phyloP scores from a whole-genome alignment of 352 stramenopile genomes.

The Phytopythium kandeliae region DNA sequence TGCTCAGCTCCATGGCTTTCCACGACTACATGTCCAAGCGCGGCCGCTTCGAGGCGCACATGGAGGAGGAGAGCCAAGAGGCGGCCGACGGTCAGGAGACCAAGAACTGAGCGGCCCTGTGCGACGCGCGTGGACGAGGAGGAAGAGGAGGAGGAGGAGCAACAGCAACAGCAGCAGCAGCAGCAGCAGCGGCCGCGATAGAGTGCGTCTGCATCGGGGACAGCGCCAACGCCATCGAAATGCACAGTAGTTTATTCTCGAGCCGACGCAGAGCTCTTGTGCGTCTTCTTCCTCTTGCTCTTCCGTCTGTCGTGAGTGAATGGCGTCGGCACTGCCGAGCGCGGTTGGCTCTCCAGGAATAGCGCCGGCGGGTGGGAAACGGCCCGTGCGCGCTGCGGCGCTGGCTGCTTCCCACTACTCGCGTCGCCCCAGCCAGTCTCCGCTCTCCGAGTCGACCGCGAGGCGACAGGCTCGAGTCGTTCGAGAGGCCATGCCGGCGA shows the following conservation, averaged over 20 bases:
- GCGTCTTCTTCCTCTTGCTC: too few species aligned
- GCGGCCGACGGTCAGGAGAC: not conserved
- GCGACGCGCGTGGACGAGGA: not conserved
- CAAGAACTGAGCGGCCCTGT: not conserved
- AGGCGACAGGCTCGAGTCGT: not conserved
- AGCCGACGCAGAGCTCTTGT: too few species aligned
- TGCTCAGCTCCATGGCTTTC: conserved; percentile 66
- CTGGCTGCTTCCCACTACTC: not conserved
- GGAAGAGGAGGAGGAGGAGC: not conserved
- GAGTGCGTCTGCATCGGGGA: not conserved
- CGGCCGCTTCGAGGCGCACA: conserved; percentile 33
- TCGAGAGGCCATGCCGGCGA: conserved; percentile 7
- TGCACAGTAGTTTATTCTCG: too few species aligned
- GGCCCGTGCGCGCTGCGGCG: not conserved
- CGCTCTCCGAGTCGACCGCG: not conserved
- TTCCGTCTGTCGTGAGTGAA: too few species aligned
- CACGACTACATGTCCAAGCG: conserved; percentile 61
- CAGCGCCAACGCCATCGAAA: too few species aligned
- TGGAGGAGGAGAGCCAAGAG: conserved; percentile 9
- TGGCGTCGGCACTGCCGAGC: too few species aligned
- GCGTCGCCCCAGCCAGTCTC: too few species aligned
- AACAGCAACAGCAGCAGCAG: not conserved
- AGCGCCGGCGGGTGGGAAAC: not conserved
- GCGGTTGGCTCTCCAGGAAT: too few species aligned
- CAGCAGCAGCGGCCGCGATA: too few species aligned